Evolutionary conservation across 768 basidiomycete genomes (phyloP).

Genomic region (Lactarius akahatsu): DNA sequence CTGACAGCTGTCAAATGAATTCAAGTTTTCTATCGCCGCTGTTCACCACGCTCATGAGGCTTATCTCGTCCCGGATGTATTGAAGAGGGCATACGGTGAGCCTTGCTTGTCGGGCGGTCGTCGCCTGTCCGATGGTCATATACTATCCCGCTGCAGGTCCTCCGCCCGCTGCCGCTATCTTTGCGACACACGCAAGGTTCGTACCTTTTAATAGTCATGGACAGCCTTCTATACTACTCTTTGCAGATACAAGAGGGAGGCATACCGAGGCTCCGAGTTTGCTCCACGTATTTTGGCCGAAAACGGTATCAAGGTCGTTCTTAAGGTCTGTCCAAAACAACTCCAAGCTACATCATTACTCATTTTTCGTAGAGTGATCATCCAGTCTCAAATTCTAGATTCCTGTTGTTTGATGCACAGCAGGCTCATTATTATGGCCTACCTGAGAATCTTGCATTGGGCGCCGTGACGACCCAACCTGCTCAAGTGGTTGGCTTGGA

Average conservation of each 20-base stretch:
- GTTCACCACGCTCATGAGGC: slow-evolving; percentile 81
- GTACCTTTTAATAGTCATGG: not conserved
- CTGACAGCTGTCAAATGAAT: slow-evolving; percentile 70
- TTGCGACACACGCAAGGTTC: slow-evolving; percentile 59
- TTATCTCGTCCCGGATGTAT: slow-evolving; percentile 73
- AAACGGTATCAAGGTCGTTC: slow-evolving; percentile 47
- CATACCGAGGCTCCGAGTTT: slow-evolving; percentile 56
- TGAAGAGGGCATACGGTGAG: slow-evolving; percentile 64
- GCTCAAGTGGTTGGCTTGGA: slow-evolving; percentile 63
- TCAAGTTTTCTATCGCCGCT: slow-evolving; percentile 71
- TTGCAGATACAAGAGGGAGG: slow-evolving; percentile 58
- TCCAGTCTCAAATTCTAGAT: slow-evolving; percentile 58
- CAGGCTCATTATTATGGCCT: slow-evolving; percentile 69
- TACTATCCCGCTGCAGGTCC: slow-evolving; percentile 34
- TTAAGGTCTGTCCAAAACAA: slow-evolving; percentile 44
- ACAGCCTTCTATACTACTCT: slow-evolving; percentile 11
- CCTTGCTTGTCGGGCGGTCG: slow-evolving; percentile 30
- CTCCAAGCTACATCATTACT: not conserved
- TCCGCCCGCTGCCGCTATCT: slow-evolving; percentile 69
- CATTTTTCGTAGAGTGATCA: slow-evolving; percentile 47
- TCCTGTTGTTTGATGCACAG: slow-evolving; percentile 69
- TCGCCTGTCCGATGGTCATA: slow-evolving; percentile 3
- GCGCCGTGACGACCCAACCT: slow-evolving; percentile 63
- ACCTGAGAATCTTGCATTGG: slow-evolving; percentile 50
- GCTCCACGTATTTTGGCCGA: slow-evolving; percentile 55